A percentile compares a stretch with the other conserved stretches of the same genome.
These are phyloP conservation scores for Botryobasidium botryosum DNA, from an alignment of 768 basidiomycete genomes.

Conservation along the genomic window DNA sequence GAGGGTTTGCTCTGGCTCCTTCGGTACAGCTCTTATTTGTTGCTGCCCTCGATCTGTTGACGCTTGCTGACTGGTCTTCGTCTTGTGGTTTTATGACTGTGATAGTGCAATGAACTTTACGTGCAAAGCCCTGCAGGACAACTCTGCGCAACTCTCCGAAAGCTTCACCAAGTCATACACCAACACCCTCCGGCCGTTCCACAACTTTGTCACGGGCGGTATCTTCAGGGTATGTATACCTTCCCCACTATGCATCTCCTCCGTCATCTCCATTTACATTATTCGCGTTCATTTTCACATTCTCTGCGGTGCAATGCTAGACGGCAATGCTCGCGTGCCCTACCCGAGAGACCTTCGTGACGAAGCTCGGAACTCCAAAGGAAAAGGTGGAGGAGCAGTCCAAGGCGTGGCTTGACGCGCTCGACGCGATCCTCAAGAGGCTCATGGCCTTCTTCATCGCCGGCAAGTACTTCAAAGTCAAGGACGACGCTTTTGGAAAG, in stretches of 20 bases:
- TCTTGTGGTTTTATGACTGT: constrained; percentile 20
- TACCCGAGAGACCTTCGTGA: constrained; percentile 39
- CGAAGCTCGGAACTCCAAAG: constrained; percentile 32
- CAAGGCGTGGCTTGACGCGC: constrained; percentile 34
- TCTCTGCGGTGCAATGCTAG: constrained; percentile 18
- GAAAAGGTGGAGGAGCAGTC: constrained; percentile 32
- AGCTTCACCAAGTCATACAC: constrained; percentile 77
- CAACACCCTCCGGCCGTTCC: constrained; percentile 64
- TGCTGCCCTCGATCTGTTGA: not conserved
- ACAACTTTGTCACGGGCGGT: constrained; percentile 52
- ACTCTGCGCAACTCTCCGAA: constrained; percentile 42
- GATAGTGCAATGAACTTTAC: constrained; percentile 92
- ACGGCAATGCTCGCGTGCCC: constrained; percentile 54
- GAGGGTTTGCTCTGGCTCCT: constrained; percentile 90
- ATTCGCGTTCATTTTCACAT: not conserved
- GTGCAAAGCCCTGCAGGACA: constrained; percentile 58
- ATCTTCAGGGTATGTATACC: constrained; percentile 33
- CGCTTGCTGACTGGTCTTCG: not conserved
- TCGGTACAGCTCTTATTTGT: no score
- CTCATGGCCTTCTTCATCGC: constrained; percentile 31
- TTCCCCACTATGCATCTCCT: not conserved
- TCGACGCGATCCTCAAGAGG: constrained; percentile 31
- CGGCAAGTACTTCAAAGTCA: constrained; percentile 28
- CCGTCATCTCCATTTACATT: not conserved
- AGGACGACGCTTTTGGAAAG: no score